Base-by-base conservation (phyloP, 257 asterid species). In the Nemophila menziesii region DNA sequence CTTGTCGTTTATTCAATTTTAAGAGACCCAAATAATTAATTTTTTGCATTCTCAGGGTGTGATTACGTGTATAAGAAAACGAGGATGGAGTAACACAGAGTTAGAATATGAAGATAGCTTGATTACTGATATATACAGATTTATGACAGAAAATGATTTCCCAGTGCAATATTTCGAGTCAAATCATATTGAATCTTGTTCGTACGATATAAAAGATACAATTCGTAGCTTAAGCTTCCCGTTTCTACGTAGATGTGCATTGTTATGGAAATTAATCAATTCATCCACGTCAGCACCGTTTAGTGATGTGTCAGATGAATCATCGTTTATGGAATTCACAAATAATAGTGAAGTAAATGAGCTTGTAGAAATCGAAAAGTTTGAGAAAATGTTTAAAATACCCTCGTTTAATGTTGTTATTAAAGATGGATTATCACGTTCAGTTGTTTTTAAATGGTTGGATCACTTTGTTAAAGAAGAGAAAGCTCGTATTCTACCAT, bases 201-300 rank as follows among this genome's bases (percentile, higher is more conserved):
- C 70, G 48, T 64, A 52, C 52, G 76, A 74, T 60, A 48, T 79
- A 50, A 60, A 60, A 44, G 80, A 79, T 55, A 64, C 82, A 5
- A 72, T 90, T 49, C 83, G 89, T 33, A 62, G 86, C 64, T 55
- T 85, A 65, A 76, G 82, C 23, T 77, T 73, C 68, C 99, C 99
- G n/a, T 90, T 56, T 56, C 63, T 90, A 57, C 69, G 99, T 61
- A 74, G 92, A 79, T 90, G 96, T 64, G 92, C 84, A 45, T 56
- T 90, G 66, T 67, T 90, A 39, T 81, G 99, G 99, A 86, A 73
- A 64, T 73, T 90, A 24, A 58, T 85, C 52, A 70, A 69, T 54
- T 59, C 67, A 67, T 75, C 94, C 27, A 61, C 49, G 19, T 46
- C 58, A 49, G 64, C 48, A 58, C 89, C 93, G 17, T 90, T 85